phyloP scores from a whole-genome alignment of 2,329 filamentous ascomycete genomes.

The Diaporthe sp. region DNA sequence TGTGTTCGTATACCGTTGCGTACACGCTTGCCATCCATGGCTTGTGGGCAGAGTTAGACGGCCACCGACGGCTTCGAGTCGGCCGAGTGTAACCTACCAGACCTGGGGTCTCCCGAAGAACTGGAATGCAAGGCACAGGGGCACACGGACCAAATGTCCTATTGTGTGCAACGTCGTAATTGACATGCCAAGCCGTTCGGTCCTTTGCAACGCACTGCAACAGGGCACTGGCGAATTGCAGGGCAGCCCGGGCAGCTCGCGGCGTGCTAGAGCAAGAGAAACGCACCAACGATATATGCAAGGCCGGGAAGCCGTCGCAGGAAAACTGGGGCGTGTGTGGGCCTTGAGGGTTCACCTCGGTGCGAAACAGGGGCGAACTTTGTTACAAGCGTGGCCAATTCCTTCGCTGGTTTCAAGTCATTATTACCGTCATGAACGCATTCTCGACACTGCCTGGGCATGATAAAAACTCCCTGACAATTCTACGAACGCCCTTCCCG shows the following conservation, averaged over 20 bases:
- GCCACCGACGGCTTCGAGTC: not conserved
- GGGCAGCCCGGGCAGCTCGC: not conserved
- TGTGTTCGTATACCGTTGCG: not conserved
- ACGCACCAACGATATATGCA: slow-evolving; percentile 18
- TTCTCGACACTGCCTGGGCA: not conserved
- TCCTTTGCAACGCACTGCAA: slow-evolving; percentile 12
- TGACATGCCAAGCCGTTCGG: slow-evolving; percentile 29
- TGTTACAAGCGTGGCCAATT: not conserved
- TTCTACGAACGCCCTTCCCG: not conserved
- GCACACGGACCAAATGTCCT: slow-evolving; percentile 29
- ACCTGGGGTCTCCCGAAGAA: slow-evolving; percentile 24
- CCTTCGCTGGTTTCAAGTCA: slow-evolving; percentile 8
- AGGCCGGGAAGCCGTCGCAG: slow-evolving; percentile 22
- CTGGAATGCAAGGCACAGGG: slow-evolving; percentile 31
- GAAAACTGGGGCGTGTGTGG: slow-evolving; percentile 11
- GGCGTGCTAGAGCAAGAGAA: slow-evolving; percentile 21
- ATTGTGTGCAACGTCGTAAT: slow-evolving; percentile 24
- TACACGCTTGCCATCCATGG: not conserved
- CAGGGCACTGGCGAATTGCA: slow-evolving; percentile 26
- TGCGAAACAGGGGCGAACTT: slow-evolving; percentile 30
- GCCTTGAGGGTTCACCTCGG: not conserved
- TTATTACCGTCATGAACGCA: not conserved
- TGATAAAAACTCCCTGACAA: not conserved
- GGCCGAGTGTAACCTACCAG: slow-evolving; percentile 21
- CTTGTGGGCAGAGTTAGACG: not conserved